Conservation (phyloP, 805 yeast species). For the Ascoidea rubescens region DNA sequence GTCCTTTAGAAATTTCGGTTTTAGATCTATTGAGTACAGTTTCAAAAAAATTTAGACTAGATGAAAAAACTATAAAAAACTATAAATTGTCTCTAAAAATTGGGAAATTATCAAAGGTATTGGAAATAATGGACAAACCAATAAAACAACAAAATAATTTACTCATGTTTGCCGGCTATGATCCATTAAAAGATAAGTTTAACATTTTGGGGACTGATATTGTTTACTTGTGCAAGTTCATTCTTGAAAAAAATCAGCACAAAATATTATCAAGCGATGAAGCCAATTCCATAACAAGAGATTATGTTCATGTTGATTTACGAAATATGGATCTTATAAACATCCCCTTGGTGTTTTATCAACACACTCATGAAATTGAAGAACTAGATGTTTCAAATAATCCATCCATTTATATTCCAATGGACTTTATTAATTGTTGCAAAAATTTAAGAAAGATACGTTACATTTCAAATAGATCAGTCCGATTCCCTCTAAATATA, state of each 20-base stretch:
- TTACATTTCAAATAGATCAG: constrained; percentile 60
- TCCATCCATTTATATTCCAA: constrained; percentile 72
- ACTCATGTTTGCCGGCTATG: constrained; percentile 61
- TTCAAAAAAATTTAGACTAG: constrained; percentile 66
- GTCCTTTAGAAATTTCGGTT: constrained; percentile 67
- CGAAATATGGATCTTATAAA: constrained; percentile 64
- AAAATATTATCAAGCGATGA: constrained; percentile 53
- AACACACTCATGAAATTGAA: constrained; percentile 68
- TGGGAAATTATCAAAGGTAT: constrained; percentile 62
- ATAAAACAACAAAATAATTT: constrained; percentile 63
- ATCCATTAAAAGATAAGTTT: constrained; percentile 54
- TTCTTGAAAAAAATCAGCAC: constrained; percentile 48
- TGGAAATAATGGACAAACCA: constrained; percentile 64
- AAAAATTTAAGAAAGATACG: constrained; percentile 52
- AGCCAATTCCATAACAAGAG: constrained; percentile 49
- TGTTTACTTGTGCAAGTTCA: constrained; percentile 70
- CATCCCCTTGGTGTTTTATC: constrained; percentile 73
- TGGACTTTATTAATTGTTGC: constrained; percentile 67
- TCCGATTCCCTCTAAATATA: constrained; percentile 60
- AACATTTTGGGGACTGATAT: constrained; percentile 76
- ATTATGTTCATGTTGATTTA: constrained; percentile 61
- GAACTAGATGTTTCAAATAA: constrained; percentile 73
- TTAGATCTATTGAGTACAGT: constrained; percentile 57
- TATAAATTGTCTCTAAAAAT: constrained; percentile 63
- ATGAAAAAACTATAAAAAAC: constrained; percentile 39